Evolutionary conservation across 768 basidiomycete species (phyloP), one percentile per base, ranked within the genome.

Genomic region (Phaeotremella fagi): DNA sequence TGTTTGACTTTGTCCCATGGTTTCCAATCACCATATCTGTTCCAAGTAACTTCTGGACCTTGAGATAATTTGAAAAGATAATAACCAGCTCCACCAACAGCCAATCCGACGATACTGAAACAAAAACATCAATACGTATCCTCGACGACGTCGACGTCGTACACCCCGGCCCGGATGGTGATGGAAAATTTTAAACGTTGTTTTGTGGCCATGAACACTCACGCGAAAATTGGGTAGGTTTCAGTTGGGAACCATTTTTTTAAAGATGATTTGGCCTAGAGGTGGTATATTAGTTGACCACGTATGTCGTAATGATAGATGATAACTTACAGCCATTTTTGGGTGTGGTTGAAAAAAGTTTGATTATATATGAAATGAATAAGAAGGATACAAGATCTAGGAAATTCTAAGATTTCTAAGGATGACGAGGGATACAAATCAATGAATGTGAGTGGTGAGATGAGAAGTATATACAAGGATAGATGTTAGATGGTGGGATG

Each of bases 211-310:
- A 26, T 26, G 31, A 33, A 33, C 7, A 54, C 33, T 12, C 42
- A 50, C 45, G 29, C 47, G 38, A 64, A 48, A 52, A 52, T 48
- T 43, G 37, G 52, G 75, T 78, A 16, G 48, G 83, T 84, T 82
- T 86, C 86, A 61, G 85, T 77, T 77, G 85, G 85, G 67, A 80
- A 83, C 84, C 84, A 85, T 75, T 86, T 67, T 58, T 70, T 67
- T 26, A 57, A 29, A 49, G 56, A 54, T 41, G 57, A 42, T 51
- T 50, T 48, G 41, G 52, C 27, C 29, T 52, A 49, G 37, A 16
- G 26, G 14, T 12, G 20, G 31, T 7, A 7, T 7, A 33, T 7
- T 7, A 7, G 31, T 33, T 16, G 16, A 33, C 31, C 31, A 33
- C 31, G 16, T 7, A 16, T 33, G 7, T 7, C 31, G 16, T 16